Percentiles rank a stretch among this genome's conserved stretches.
Evolutionary conservation across 805 yeast genomes (phyloP).

Genomic region (Teunomyces pallodes): DNA sequence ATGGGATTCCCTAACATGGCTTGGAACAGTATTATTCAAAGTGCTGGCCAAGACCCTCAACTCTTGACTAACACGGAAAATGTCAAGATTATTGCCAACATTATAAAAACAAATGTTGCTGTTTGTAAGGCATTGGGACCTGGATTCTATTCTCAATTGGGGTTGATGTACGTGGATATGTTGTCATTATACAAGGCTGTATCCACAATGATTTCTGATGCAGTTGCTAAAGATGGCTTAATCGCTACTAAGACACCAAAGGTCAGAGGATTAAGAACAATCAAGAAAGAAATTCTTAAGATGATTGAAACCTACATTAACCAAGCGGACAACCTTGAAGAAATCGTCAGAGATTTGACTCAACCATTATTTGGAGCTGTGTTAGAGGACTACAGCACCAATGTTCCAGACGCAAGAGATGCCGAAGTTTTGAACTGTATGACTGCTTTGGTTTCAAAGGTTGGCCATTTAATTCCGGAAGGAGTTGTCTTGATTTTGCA

Average conservation of each 20-base stretch:
- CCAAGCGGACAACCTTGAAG: constrained; percentile 82
- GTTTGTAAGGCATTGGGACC: constrained; percentile 95
- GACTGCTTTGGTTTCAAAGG: constrained; percentile 83
- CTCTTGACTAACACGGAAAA: constrained; percentile 76
- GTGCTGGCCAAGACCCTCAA: constrained; percentile 80
- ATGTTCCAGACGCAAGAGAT: constrained; percentile 95
- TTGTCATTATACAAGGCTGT: constrained; percentile 86
- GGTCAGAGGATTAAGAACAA: constrained; percentile 92
- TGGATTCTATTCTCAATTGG: constrained; percentile 84
- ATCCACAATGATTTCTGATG: constrained; percentile 75
- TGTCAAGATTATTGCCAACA: constrained; percentile 88
- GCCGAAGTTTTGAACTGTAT: constrained; percentile 96
- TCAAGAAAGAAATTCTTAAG: constrained; percentile 89
- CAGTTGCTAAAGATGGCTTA: constrained; percentile 76
- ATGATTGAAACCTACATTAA: constrained; percentile 85
- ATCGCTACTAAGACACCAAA: constrained; percentile 94
- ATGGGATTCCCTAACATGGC: constrained; percentile 94
- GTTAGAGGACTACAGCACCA: constrained; percentile 80
- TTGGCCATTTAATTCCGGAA: constrained; percentile 84
- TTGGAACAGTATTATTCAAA: constrained; percentile 85
- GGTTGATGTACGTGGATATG: constrained; percentile 84
- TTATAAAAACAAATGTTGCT: constrained; percentile 92
- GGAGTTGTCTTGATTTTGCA: constrained; percentile 85
- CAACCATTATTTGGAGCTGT: constrained; percentile 83
- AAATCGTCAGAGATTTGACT: constrained; percentile 76